phyloP scores from a whole-genome alignment of 2,329 filamentous ascomycete genomes.

The Ceratocystis colombiana region DNA sequence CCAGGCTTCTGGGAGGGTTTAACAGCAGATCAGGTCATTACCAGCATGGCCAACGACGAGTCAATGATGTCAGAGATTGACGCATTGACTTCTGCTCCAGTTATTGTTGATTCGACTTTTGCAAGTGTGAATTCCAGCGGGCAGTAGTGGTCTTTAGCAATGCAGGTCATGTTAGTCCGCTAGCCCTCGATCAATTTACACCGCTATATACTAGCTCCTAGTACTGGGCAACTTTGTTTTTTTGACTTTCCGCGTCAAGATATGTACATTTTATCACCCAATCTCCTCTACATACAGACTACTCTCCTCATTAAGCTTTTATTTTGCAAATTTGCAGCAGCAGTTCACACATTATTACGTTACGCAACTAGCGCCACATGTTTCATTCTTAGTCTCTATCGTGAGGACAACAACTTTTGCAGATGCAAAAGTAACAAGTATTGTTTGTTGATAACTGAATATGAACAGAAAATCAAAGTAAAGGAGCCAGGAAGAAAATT shows the following conservation, averaged over 20 bases:
- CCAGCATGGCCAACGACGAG: slow-evolving; percentile 47
- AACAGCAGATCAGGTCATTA: slow-evolving; percentile 46
- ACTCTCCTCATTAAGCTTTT: too few species aligned
- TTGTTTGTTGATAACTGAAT: neutral
- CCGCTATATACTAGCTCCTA: neutral
- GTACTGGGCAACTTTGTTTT: too few species aligned
- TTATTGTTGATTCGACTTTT: slow-evolving; percentile 18
- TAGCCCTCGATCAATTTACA: neutral
- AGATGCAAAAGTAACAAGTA: neutral
- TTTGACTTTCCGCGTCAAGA: too few species aligned
- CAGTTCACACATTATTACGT: too few species aligned
- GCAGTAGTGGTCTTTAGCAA: neutral
- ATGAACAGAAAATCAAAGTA: neutral
- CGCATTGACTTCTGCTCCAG: slow-evolving; percentile 26
- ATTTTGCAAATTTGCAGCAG: too few species aligned
- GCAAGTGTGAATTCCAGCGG: neutral
- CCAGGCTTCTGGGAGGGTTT: slow-evolving; percentile 47
- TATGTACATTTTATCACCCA: too few species aligned
- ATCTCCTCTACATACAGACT: too few species aligned
- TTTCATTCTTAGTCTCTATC: too few species aligned
- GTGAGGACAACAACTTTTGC: slow-evolving; percentile 4
- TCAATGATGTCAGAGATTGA: slow-evolving; percentile 51
- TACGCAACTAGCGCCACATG: too few species aligned
- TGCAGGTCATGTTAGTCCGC: neutral
- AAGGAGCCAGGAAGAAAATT: slow-evolving; percentile 28